A percentile compares a stretch with the other conserved stretches of the same genome.
Evolutionary conservation across 495 filamentous ascomycete species (phyloP).

Genomic region (Penicillium nucicola): DNA sequence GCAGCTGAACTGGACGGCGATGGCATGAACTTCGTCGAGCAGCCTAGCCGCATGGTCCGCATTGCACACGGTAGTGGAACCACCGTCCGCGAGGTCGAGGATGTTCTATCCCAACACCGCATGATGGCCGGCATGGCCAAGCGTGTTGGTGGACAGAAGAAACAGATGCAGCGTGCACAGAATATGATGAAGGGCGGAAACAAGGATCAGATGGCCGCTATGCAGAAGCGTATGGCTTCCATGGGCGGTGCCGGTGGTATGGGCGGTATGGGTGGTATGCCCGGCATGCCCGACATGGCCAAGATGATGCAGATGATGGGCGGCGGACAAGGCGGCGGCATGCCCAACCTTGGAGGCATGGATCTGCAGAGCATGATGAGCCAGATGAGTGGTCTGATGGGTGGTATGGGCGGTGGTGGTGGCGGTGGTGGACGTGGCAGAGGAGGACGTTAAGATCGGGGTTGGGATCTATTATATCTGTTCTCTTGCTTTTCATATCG

Average conservation of each 20-base stretch:
- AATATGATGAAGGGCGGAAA: constrained; percentile 84
- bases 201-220: constrained; percentile 88
- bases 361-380: constrained; percentile 83
- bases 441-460: constrained; percentile 32
- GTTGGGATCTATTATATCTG: background rate
- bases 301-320: constrained; percentile 78
- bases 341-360: constrained; percentile 64
- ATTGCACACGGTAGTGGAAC: constrained; percentile 89
- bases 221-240: constrained; percentile 91
- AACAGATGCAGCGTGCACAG: constrained; percentile 93
- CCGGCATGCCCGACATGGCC: constrained; percentile 59
- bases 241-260: constrained; percentile 70
- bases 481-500: constrained; percentile 4
- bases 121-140: constrained; percentile 99
- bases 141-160: constrained; percentile 95
- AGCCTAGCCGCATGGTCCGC: constrained; percentile 91
- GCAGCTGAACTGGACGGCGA: constrained; percentile 90
- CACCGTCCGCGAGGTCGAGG: constrained; percentile 90
- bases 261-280: constrained; percentile 42
- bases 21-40: constrained; percentile 88
- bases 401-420: constrained; percentile 47
- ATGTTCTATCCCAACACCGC: constrained; percentile 92
- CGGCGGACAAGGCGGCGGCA: constrained; percentile 42
- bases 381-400: constrained; percentile 71
- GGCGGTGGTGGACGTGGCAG: constrained; percentile 35